These are phyloP conservation scores for Cryptococcus maquisensis DNA, from an alignment of 1,284 basidiomycete genomes.

Conservation along the genomic window DNA sequence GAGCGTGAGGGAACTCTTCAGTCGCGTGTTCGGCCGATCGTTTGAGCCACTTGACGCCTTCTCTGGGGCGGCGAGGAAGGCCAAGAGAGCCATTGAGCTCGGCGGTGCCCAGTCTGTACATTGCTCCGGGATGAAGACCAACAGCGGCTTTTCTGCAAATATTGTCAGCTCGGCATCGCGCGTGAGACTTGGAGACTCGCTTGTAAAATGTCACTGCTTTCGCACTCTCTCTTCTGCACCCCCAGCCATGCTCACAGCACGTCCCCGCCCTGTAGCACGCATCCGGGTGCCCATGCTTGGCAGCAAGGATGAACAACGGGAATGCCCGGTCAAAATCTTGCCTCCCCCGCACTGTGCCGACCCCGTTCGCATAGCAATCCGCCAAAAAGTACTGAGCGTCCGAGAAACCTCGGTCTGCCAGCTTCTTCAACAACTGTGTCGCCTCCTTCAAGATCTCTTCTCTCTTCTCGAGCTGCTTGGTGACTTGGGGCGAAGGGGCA, in stretches of 20 bases:
- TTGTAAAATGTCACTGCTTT: constrained; percentile 89
- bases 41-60: constrained; percentile 98
- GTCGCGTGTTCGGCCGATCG: constrained; percentile 91
- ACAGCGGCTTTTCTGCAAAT: constrained; percentile 79
- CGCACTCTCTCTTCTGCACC: constrained; percentile 82
- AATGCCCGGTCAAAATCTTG: constrained; percentile 98
- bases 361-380: constrained; percentile 96
- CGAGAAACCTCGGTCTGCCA: constrained; percentile 89
- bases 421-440: constrained; percentile 74
- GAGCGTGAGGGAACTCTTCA: constrained; percentile 90
- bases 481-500: constrained; percentile 49
- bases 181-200: constrained; percentile 31
- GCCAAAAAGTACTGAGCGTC: constrained; percentile 95
- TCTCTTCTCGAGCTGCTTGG: constrained; percentile 78
- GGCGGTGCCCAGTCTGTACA: constrained; percentile 93
- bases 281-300: constrained; percentile 97
- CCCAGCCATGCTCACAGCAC: constrained; percentile 99
- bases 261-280: constrained; percentile 94
- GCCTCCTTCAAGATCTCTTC: constrained; percentile 86
- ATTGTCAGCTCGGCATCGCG: not conserved
- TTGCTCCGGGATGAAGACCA: constrained; percentile 84
- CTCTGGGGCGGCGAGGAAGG: constrained; percentile 78
- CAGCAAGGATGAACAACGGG: constrained; percentile 90
- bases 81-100: constrained; percentile 95
- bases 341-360: constrained; percentile 78